Evolutionary conservation across 2,329 filamentous ascomycete genomes (phyloP), one percentile per base, ranked within the genome.

Genomic region (Fusarium coffeatum): DNA sequence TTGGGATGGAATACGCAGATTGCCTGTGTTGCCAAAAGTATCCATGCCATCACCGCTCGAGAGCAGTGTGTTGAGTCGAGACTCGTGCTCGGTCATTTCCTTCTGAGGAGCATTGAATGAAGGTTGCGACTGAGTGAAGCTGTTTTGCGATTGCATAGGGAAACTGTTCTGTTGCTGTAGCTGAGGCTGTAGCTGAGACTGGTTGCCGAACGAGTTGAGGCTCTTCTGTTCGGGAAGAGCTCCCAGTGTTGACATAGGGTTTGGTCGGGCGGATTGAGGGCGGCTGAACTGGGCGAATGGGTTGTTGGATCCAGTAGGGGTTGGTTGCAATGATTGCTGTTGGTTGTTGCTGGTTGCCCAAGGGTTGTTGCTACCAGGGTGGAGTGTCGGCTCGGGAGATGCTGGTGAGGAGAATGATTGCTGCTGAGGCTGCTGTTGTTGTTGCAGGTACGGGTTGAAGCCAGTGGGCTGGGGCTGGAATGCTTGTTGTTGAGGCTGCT

Each of bases 1-100:
- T 78, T 99, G 96, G 4, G 96, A 90, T 3, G 96, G 96, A 69
- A 99, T 97, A 80, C 96, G 94, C 48, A 97, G 86, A 70, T 98
- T 93, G 72, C 96, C 96, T n/a, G 93, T 93, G 79, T 99, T 99
- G 71, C 96, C 96, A 78, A 97, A 99, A 0, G 96, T 99, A 78
- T 99, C 96, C 84, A 97, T 92, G 25, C 96, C 96, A 60, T 99
- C 96, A 70, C 96, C 94, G 25, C 87, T 89, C 5, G 94, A 88
- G 46, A 99, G 88, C 34, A 99, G 88, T 3, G 92, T 88, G 78
- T 98, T 98, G 72, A 99, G 91, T 76, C 89, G 92, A 23, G 91
- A 89, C 77, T 90, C 87, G 79, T 90, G 89, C 77, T 89, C 87
- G 74, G 80, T 88, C 71, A 89, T 76, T 66, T 87, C 84, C 75